phyloP scores from a whole-genome alignment of 129 eudicot species.

The Chrysanthemum lavandulifolium region DNA sequence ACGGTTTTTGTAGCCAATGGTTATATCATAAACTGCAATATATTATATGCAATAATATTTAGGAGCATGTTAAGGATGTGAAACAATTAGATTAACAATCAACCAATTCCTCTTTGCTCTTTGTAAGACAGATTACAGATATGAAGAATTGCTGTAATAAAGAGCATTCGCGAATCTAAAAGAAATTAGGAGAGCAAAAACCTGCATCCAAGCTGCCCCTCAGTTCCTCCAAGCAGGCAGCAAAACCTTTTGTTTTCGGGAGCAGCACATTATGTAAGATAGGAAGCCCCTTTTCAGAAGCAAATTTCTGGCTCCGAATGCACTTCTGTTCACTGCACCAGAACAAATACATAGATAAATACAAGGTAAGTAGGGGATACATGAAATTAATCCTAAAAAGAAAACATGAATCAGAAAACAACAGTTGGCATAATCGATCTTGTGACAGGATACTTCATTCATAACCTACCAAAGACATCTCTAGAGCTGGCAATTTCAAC shows the following conservation, averaged over 20 bases:
- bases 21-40: conserved; percentile 83
- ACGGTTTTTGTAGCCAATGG: conserved; percentile 73
- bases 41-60: conserved; percentile 5
- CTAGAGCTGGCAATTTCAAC: neutral
- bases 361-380: neutral
- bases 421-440: neutral
- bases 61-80: neutral
- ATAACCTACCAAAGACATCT: neutral
- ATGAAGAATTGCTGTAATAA: neutral
- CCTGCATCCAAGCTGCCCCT: conserved; percentile 89
- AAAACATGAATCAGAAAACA: conserved; percentile 6
- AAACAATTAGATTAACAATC: neutral
- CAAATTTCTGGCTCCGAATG: conserved; percentile 71
- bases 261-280: conserved; percentile 74
- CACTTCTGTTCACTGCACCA: conserved; percentile 76
- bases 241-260: conserved; percentile 87
- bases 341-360: conserved; percentile 5
- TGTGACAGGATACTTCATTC: neutral
- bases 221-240: conserved; percentile 64
- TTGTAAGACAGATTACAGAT: neutral
- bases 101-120: neutral
- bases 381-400: neutral
- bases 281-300: conserved; percentile 79
- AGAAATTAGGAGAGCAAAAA: conserved; percentile 10
- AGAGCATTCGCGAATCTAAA: neutral